A percentile compares a stretch with the other conserved stretches of the same genome.
Conservation (phyloP, 352 stramenopile genomes). For the Peronospora destructor region DNA sequence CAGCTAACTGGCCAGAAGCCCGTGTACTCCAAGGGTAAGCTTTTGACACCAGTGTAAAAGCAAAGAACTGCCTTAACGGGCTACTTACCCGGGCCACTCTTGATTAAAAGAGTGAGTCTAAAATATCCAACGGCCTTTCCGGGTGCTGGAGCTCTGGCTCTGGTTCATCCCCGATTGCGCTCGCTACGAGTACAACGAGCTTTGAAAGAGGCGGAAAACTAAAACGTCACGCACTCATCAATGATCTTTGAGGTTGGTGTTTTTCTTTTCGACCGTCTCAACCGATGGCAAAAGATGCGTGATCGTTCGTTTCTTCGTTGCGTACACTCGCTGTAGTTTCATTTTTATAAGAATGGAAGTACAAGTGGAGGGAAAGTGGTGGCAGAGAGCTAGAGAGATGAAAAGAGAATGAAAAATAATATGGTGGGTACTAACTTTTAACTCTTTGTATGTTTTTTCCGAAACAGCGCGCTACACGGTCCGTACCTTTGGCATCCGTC, state of each 20-base stretch:
- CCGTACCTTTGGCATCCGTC: slow-evolving; percentile 97
- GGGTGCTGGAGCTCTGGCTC: slow-evolving; percentile 39
- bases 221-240: slow-evolving; percentile 34
- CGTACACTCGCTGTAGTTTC: not conserved
- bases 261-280: slow-evolving; percentile 22
- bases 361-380: slow-evolving; percentile 1
- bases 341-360: not conserved
- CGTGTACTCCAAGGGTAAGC: slow-evolving; percentile 97
- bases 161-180: slow-evolving; percentile 79
- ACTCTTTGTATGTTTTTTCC: not conserved
- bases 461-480: slow-evolving; percentile 95
- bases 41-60: slow-evolving; percentile 39
- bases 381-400: not conserved
- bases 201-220: slow-evolving; percentile 13
- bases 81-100: slow-evolving; percentile 70
- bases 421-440: slow-evolving; percentile 3
- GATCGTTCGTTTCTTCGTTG: slow-evolving; percentile 9
- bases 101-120: slow-evolving; percentile 31
- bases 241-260: slow-evolving; percentile 41
- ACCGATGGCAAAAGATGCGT: slow-evolving; percentile 30
- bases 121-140: slow-evolving; percentile 65
- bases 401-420: not conserved
- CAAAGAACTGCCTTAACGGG: slow-evolving; percentile 81
- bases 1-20: slow-evolving; percentile 99
- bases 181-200: slow-evolving; percentile 50